A percentile compares a stretch with the other conserved stretches of the same genome.
Conservation (phyloP, 176 grass and related monocot species). For the Oryza nivara region DNA sequence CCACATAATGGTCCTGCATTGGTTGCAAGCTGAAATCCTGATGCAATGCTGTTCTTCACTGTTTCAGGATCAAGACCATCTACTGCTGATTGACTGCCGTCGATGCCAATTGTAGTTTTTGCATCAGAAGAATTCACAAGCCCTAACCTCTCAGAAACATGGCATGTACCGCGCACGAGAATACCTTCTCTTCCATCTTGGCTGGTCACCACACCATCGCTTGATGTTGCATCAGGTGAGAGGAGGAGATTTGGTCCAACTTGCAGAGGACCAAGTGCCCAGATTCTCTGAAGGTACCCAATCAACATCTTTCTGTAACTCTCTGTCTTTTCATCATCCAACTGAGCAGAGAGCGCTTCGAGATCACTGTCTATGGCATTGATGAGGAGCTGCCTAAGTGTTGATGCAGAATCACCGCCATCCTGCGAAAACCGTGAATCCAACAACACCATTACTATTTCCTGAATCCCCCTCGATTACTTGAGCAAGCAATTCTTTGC, state of each 20-base stretch:
- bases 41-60: constrained; percentile 74
- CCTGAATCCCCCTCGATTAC: constrained; percentile 64
- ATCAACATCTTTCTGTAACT: constrained; percentile 56
- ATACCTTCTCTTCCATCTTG: constrained; percentile 45
- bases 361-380: constrained; percentile 70
- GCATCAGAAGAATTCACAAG: constrained; percentile 43
- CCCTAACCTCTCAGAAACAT: constrained; percentile 70
- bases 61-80: constrained; percentile 48
- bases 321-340: constrained; percentile 69
- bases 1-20: constrained; percentile 86
- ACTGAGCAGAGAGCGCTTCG: constrained; percentile 46
- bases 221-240: constrained; percentile 44
- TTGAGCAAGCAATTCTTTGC: constrained; percentile 59
- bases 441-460: constrained; percentile 43
- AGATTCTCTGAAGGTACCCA: constrained; percentile 67
- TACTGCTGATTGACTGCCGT: constrained; percentile 13
- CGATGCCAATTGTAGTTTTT: constrained; percentile 20
- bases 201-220: constrained; percentile 5
- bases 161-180: constrained; percentile 54
- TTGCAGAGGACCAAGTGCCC: constrained; percentile 67
- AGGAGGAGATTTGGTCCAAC: constrained; percentile 80
- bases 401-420: constrained; percentile 45
- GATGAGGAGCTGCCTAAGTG: constrained; percentile 61
- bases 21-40: constrained; percentile 84
- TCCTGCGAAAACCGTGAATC: constrained; percentile 41